A percentile compares a stretch with the other conserved stretches of the same genome.
Conservation (phyloP, 1,284 basidiomycete species). For the Omphalotus olearius region DNA sequence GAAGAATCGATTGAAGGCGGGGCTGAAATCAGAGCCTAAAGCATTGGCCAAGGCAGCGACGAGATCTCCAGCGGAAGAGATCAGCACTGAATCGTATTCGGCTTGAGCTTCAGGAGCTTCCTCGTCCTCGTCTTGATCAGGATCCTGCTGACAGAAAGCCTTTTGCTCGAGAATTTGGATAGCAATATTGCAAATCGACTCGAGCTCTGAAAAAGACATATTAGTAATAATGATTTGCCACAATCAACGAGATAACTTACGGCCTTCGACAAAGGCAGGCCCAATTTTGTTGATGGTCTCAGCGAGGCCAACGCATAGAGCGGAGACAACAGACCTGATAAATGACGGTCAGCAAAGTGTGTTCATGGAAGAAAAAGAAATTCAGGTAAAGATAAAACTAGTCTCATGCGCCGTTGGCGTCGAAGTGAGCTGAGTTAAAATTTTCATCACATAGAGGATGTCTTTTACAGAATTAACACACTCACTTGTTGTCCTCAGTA, state of each 20-base stretch:
- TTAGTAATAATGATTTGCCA: conserved; percentile 11
- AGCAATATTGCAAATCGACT: conserved; percentile 76
- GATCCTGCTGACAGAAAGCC: conserved; percentile 93
- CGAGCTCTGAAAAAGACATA: conserved; percentile 53
- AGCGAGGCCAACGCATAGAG: conserved; percentile 83
- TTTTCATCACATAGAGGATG: conserved; percentile 49
- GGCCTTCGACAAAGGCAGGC: conserved; percentile 74
- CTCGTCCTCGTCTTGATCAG: conserved; percentile 88
- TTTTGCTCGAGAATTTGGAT: conserved; percentile 88
- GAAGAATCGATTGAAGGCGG: conserved; percentile 83
- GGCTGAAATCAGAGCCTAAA: conserved; percentile 83
- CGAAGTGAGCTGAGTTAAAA: conserved; percentile 85
- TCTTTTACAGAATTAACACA: conserved; percentile 20
- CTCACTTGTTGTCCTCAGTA: conserved; percentile 97
- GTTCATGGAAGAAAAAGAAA: conserved; percentile 8
- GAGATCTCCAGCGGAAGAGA: conserved; percentile 93
- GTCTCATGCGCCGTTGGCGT: conserved; percentile 62
- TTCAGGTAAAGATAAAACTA: conserved; percentile 23
- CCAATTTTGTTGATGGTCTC: conserved; percentile 92
- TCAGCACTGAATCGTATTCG: conserved; percentile 95
- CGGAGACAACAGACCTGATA: conserved; percentile 79
- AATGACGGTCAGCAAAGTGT: conserved; percentile 20
- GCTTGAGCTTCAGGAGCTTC: conserved; percentile 82
- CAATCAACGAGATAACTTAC: conserved; percentile 36
- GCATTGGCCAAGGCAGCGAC: conserved; percentile 88